phyloP scores from a whole-genome alignment of 768 basidiomycete species.

The Psilocybe azurescens region DNA sequence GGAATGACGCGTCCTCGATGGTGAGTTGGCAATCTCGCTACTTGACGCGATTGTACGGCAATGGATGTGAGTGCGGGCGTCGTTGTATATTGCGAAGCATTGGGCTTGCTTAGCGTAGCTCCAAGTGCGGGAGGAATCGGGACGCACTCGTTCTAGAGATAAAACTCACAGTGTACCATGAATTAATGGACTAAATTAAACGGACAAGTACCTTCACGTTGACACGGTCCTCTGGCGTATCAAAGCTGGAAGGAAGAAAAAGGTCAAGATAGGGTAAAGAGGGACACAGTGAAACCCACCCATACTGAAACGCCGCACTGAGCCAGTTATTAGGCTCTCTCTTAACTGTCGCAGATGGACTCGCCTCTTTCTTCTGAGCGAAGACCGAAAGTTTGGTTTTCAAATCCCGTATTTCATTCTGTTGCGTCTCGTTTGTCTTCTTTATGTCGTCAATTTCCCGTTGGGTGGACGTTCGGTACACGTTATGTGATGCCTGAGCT shows the following conservation, averaged over 20 bases:
- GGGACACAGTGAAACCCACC: too few relatives aligned
- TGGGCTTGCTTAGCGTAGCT: neutral
- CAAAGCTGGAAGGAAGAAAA: too few relatives aligned
- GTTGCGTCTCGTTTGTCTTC: neutral
- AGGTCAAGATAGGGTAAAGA: too few relatives aligned
- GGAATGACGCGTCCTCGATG: too few relatives aligned
- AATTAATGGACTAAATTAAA: neutral
- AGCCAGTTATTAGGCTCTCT: neutral
- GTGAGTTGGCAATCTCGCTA: neutral
- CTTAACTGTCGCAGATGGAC: neutral
- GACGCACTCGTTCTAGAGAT: too few relatives aligned
- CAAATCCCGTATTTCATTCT: constrained; percentile 1
- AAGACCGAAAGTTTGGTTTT: neutral
- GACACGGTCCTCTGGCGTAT: too few relatives aligned
- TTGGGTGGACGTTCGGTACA: neutral
- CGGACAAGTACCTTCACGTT: too few relatives aligned
- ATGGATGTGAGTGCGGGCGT: neutral
- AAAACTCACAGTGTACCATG: neutral
- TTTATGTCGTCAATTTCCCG: neutral
- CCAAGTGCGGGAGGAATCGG: neutral
- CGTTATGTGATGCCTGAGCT: neutral
- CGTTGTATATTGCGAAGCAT: neutral
- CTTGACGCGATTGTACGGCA: neutral
- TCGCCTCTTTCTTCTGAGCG: too few relatives aligned
- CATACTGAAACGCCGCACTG: too few relatives aligned